These are phyloP conservation scores for Talaromyces pinophilus DNA, from an alignment of 2,329 filamentous ascomycete species.

Conservation along the genomic window DNA sequence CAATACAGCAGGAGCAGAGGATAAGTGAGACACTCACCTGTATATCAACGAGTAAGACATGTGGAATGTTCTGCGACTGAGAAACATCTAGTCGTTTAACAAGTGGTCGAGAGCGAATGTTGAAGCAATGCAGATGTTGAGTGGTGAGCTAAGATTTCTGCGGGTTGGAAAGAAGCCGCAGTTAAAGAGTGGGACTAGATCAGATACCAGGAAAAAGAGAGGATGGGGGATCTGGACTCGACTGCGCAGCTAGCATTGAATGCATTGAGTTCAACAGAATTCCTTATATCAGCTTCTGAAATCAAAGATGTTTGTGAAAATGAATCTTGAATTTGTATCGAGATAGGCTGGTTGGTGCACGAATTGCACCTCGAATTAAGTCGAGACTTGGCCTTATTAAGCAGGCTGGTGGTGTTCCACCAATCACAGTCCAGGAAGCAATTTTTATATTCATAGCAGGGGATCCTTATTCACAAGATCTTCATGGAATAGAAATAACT, in stretches of 20 bases:
- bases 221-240: background rate
- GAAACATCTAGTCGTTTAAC: background rate
- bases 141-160: conserved; percentile 17
- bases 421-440: background rate
- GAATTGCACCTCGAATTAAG: background rate
- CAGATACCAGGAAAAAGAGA: background rate
- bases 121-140: background rate
- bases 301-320: background rate
- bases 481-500: no score
- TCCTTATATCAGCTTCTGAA: background rate
- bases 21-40: background rate
- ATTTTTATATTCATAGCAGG: background rate
- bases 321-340: background rate
- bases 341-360: background rate
- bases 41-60: conserved; percentile 14
- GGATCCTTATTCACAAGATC: background rate
- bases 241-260: background rate
- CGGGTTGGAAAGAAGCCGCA: conserved; percentile 19
- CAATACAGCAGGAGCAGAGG: background rate
- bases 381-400: background rate
- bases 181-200: conserved; percentile 17
- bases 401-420: background rate
- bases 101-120: background rate
- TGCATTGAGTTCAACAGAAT: background rate
- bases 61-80: conserved; percentile 5